Evolutionary conservation across 2,329 filamentous ascomycete genomes (phyloP).

Genomic region (Trichoderma sp.): DNA sequence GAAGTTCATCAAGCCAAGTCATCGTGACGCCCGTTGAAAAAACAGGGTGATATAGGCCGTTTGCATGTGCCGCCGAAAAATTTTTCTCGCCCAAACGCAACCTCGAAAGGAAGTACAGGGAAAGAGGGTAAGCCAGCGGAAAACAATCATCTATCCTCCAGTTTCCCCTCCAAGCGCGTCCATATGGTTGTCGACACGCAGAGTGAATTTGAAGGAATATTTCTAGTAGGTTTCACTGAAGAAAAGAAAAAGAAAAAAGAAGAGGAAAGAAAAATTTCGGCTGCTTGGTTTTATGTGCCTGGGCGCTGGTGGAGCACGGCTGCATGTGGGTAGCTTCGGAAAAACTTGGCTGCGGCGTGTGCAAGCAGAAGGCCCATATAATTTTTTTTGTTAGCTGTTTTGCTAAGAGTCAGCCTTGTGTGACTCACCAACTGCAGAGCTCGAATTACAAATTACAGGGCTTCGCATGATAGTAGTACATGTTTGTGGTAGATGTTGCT

Average conservation of each 20-base stretch:
- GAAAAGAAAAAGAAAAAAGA: slow-evolving; percentile 34
- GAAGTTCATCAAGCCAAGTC: neutral
- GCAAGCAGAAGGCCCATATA: neutral
- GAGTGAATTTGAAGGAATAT: slow-evolving; percentile 70
- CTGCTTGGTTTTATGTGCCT: neutral
- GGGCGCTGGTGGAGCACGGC: neutral
- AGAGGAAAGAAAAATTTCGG: slow-evolving; percentile 31
- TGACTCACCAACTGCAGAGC: neutral
- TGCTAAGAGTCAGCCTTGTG: neutral
- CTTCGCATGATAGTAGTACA: neutral
- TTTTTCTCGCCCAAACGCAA: slow-evolving; percentile 41
- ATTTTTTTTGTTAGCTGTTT: neutral
- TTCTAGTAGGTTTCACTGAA: slow-evolving; percentile 48
- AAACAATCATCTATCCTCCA: slow-evolving; percentile 62
- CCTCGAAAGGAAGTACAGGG: slow-evolving; percentile 38
- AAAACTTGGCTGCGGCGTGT: slow-evolving; percentile 18
- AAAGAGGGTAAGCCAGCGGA: slow-evolving; percentile 54
- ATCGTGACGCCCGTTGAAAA: neutral
- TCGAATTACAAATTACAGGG: neutral
- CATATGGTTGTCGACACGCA: slow-evolving; percentile 56
- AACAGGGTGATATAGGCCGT: neutral
- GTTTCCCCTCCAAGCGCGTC: slow-evolving; percentile 68
- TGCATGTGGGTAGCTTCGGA: neutral
- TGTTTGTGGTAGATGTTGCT: neutral
- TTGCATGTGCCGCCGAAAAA: slow-evolving; percentile 38